Evolutionary conservation across 108 stramenopile species (phyloP).

Genomic region (Halocafeteria seosinensis): DNA sequence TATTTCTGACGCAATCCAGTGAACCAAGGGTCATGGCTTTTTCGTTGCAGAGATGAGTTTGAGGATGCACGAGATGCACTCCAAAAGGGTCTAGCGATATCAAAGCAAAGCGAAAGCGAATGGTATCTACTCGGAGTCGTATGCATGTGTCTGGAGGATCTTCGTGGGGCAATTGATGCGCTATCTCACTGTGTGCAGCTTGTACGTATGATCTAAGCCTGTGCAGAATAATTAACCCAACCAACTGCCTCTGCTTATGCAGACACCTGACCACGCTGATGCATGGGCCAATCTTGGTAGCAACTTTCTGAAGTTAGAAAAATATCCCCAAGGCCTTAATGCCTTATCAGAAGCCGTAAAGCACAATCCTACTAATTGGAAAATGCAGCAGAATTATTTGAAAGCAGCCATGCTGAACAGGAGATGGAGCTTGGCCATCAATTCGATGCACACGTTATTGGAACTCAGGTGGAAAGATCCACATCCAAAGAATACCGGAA

Average conservation of each 20-base stretch:
- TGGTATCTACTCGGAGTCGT: slow-evolving; percentile 79
- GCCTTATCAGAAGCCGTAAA: slow-evolving; percentile 13
- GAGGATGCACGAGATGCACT: slow-evolving; percentile 40
- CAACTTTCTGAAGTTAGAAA: slow-evolving; percentile 42
- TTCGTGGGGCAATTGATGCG: slow-evolving; percentile 59
- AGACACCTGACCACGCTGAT: slow-evolving; percentile 71
- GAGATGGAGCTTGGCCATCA: neutral
- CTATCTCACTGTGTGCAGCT: slow-evolving; percentile 77
- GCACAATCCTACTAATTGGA: slow-evolving; percentile 5
- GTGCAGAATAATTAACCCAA: too few relatives aligned
- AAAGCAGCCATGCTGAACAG: neutral
- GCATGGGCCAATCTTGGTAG: slow-evolving; percentile 84
- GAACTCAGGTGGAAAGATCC: neutral
- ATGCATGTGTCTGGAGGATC: slow-evolving; percentile 63
- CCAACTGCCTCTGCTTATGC: too few relatives aligned
- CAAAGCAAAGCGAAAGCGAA: slow-evolving; percentile 56
- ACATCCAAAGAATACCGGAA: neutral
- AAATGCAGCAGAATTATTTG: slow-evolving; percentile 14
- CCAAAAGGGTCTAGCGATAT: slow-evolving; percentile 47
- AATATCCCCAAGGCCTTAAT: slow-evolving; percentile 7
- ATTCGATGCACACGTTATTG: slow-evolving; percentile 3
- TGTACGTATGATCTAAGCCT: too few relatives aligned
- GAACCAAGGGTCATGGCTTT: too few relatives aligned
- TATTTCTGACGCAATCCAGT: too few relatives aligned
- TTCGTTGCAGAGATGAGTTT: too few relatives aligned